Evolutionary conservation across 371 early-diverging fungal species (phyloP), one percentile per base, ranked within the genome.

Genomic region (Rhizopus sp.): DNA sequence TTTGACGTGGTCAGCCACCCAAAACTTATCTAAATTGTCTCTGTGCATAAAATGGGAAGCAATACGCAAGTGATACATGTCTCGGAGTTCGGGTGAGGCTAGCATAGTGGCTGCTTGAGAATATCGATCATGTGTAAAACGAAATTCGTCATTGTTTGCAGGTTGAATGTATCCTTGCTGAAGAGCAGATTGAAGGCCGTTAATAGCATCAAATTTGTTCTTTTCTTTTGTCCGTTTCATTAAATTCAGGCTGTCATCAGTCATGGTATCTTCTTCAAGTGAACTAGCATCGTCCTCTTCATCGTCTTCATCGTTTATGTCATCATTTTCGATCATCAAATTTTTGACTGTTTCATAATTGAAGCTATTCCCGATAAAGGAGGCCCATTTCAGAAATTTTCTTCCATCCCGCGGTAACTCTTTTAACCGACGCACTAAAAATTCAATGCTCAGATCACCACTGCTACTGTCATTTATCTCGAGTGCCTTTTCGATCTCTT

Each of bases 1-100:
- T 63, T 89, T 78, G 52, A 97, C 79, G 64, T 94, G 84, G 49
- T 85, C 84, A 10, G 90, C 88, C 1, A 76, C 75, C 78, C 78
- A 78, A 48, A 78, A 79, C 9, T 64, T 65, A 45, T 75, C 76
- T 0, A 69, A 64, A 7, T 62, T 48, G 4, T 68, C 52, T 31
- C 67, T 59, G n/a, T 60, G 42, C 59, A 76, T 69, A 39, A 76
- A 75, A 52, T 70, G 68, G 7, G 55, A 44, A 1, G 70, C 76
- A 15, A 79, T 79, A 16, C 64, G 64, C 5, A 75, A 56, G 50
- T 73, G 79, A 35, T 68, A 50, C 12, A 56, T 46, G 16, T 75
- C 71, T 12, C 66, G 56, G 29, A 55, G 49, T 30, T 66, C 73
- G 0, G 66, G 65, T 0, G 70, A 59, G 30, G 64, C 70, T 15